Base-by-base conservation (phyloP, 2,329 filamentous ascomycete genomes). In the Arachnomyces sp. region DNA sequence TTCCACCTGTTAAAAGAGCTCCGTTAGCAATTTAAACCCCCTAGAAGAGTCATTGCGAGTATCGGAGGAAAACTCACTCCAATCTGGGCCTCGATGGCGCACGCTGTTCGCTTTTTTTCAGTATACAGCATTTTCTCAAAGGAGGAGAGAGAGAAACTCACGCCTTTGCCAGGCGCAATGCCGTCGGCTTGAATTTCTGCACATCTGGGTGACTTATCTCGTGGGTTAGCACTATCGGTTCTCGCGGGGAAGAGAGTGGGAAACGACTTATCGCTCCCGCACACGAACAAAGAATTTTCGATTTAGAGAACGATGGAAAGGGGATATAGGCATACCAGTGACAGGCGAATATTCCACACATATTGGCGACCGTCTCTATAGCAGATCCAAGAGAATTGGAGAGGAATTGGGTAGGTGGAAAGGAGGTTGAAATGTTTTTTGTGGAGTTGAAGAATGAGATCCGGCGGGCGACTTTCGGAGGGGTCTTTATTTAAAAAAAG, bases 291-390 rank as follows among this genome's bases (percentile, higher is more conserved):
- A 9, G 18, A 25, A 25, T 5, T 25, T 9, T 5, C 21, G 21
- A 25, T 25, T 29, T 31, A 43, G 42, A 34, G 30, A 36, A 35
- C 34, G 43, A 28, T 42, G 34, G 41, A 34, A 39, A 38, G 31
- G 49, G 42, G 28, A 42, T 18, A 48, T 43, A 40, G 44, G 75
- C 80, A 64, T 71, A 94, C 88, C 78, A 74, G 69, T 95, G 86
- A 71, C 89, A 95, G 57, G 87, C 89, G 68, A 95, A 95, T 61
- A 95, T 94, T 68, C 88, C 88, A 82, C 88, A 95, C 88, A 95
- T 95, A 56, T 65, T 84, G 73, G 60, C 63, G 56, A 58, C 48
- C 54, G 37, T 32, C 32, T 49, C 7, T n/a, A 39, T 18, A 39
- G 17, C 18, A 29, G n/a, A 29, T 16, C 12, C n/a, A 37, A 29